A percentile compares a stretch with the other conserved stretches of the same genome.
phyloP scores from a whole-genome alignment of 2,329 filamentous ascomycete species.

The Cladorrhinum sp. region DNA sequence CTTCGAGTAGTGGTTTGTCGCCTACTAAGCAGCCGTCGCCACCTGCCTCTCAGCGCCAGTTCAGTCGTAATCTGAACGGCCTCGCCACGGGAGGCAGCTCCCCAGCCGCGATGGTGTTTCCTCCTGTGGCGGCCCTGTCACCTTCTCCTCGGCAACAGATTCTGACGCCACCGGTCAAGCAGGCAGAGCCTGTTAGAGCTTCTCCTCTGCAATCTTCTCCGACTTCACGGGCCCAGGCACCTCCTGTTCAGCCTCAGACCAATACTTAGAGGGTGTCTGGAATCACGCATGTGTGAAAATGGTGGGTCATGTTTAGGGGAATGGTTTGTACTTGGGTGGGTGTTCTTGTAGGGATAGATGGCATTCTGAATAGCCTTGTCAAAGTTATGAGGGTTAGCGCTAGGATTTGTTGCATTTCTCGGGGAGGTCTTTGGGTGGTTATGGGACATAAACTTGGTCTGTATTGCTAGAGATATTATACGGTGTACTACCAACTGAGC shows the following conservation, averaged over 20 bases:
- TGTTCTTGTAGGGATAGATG: neutral
- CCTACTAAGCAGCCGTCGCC: conserved; percentile 50
- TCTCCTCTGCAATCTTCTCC: conserved; percentile 8
- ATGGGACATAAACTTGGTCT: too few species aligned
- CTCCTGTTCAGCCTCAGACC: neutral
- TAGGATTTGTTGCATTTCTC: too few species aligned
- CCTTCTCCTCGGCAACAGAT: conserved; percentile 57
- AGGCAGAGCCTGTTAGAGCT: conserved; percentile 34
- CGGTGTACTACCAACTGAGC: too few species aligned
- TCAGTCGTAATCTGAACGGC: conserved; percentile 25
- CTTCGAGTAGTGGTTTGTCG: conserved; percentile 47
- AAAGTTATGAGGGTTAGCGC: too few species aligned
- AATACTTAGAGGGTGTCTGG: neutral
- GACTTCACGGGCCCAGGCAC: neutral
- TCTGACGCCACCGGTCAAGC: conserved; percentile 59
- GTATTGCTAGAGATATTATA: too few species aligned
- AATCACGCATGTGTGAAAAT: too few species aligned
- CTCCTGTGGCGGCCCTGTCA: conserved; percentile 55
- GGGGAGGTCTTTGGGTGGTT: too few species aligned
- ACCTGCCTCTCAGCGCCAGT: conserved; percentile 33
- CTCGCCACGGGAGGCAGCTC: conserved; percentile 24
- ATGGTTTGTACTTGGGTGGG: too few species aligned
- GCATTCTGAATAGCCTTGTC: too few species aligned
- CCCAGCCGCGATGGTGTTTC: conserved; percentile 47
- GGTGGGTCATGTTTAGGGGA: too few species aligned